Conservation (phyloP, 2,329 filamentous ascomycete species). For the Aspergillus uvarum region DNA sequence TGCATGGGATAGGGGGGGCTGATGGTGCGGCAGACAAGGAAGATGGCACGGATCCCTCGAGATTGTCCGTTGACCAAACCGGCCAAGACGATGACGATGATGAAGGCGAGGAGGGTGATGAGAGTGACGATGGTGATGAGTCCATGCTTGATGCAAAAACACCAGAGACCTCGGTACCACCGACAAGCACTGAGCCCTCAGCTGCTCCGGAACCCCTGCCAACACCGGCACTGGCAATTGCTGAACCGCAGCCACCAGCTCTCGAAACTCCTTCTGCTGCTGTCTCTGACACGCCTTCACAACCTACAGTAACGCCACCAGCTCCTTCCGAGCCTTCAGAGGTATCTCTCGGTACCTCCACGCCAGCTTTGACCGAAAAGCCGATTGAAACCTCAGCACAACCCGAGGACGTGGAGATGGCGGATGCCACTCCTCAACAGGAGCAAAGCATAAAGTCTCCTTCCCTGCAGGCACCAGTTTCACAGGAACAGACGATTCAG, state of each 20-base stretch:
- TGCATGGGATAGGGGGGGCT: constrained; percentile 42
- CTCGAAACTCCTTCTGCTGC: constrained; percentile 3
- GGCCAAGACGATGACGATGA: constrained; percentile 51
- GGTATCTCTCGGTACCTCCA: background rate
- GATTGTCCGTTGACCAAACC: constrained; percentile 42
- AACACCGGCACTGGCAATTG: constrained; percentile 12
- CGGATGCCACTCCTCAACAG: constrained; percentile 10
- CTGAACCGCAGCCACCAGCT: constrained; percentile 13
- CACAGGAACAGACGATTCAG: background rate
- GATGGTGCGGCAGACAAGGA: constrained; percentile 26
- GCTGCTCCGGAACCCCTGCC: constrained; percentile 13
- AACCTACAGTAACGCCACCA: constrained; percentile 1
- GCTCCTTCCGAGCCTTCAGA: constrained; percentile 6
- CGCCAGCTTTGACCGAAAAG: constrained; percentile 2
- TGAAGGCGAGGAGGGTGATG: constrained; percentile 47
- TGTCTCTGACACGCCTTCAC: constrained; percentile 2
- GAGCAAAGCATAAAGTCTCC: constrained; percentile 4
- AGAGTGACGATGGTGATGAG: constrained; percentile 51
- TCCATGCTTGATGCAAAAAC: constrained; percentile 49
- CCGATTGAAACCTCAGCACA: background rate
- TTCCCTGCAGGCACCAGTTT: background rate
- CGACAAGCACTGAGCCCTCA: constrained; percentile 25
- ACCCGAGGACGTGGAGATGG: constrained; percentile 21
- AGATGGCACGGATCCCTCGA: constrained; percentile 50
- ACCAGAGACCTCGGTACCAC: constrained; percentile 37